Base-by-base conservation (phyloP, 192 early-diverging fungal species). In the Rhizophagus clarus region DNA sequence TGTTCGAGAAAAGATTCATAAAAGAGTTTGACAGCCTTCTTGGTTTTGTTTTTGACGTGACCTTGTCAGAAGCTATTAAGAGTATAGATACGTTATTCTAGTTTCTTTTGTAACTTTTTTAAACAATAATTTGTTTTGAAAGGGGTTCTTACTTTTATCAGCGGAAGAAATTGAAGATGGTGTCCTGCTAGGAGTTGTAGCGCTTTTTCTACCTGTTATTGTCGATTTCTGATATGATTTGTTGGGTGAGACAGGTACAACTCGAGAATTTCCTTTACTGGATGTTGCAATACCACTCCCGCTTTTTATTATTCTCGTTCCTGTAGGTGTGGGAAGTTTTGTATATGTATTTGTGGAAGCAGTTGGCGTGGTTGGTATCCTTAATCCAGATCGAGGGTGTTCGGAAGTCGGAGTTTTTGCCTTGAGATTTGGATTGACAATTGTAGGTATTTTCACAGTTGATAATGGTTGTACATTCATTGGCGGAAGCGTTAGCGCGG, bases 281-380 rank as follows among this genome's bases (percentile, higher is more conserved):
- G 77, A 66, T 28, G 77, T 61, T 20, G 77, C 22, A 31, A 71
- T 60, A 34, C 51, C 45, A 45, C n/a, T 70, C 31, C 67, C 61
- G 40, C 40, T 24, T 61, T 79, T 79, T 56, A 49, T n/a, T 22
- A 49, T n/a, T 79, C 68, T 69, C 4, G 77, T 68, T 29, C 61
- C 40, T 26, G 76, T 78, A 47, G 77, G 77, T 17, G 77, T 79
- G 28, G 77, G 77, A 20, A 79, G 37, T 71, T 79, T 79, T 71
- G 77, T 68, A 47, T 17, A 61, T 22, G 47, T 64, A 37, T 24
- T 72, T 24, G 15, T 22, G 4, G 70, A 28, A 14, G 70, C 5
- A 26, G 74, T 76, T 42, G 74, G 74, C 4, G 74, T 76, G 15
- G 61, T 47, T 10, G 61, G 31, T 37, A 63, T 42, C 11, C 61